These are phyloP conservation scores for Wickerhamomyces subpelliculosus DNA, from an alignment of 805 yeast genomes.

Conservation along the genomic window DNA sequence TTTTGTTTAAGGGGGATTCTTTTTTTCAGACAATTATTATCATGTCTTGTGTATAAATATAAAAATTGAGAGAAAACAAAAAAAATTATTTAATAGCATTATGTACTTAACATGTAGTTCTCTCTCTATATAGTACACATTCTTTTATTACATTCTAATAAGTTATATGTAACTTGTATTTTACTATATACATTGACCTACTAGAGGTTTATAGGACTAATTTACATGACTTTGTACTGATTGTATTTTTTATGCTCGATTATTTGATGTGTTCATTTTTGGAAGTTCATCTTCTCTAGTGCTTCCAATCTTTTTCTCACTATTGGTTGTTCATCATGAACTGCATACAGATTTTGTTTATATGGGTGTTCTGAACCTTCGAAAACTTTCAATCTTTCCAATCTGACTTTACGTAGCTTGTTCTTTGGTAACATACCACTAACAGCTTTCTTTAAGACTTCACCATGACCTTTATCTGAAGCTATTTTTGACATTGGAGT, in stretches of 20 bases:
- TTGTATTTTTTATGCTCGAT: not conserved
- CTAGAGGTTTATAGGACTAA: too few relatives aligned
- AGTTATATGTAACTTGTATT: too few relatives aligned
- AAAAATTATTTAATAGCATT: too few relatives aligned
- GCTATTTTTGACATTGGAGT: slow-evolving; percentile 74
- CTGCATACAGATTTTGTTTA: slow-evolving; percentile 73
- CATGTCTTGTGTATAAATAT: too few relatives aligned
- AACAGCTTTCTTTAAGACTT: slow-evolving; percentile 79
- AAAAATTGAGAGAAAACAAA: too few relatives aligned
- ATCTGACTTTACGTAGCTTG: slow-evolving; percentile 66
- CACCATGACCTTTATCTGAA: slow-evolving; percentile 81
- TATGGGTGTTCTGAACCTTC: slow-evolving; percentile 91
- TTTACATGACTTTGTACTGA: too few relatives aligned
- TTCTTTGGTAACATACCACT: slow-evolving; percentile 96
- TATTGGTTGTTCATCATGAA: slow-evolving; percentile 66
- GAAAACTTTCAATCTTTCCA: slow-evolving; percentile 77
- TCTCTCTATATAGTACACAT: too few relatives aligned
- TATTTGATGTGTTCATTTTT: not conserved
- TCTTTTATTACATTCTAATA: too few relatives aligned
- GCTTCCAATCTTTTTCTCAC: slow-evolving; percentile 36
- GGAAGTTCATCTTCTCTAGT: slow-evolving; percentile 2
- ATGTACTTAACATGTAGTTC: too few relatives aligned
- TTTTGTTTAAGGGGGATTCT: too few relatives aligned
- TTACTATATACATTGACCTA: too few relatives aligned
- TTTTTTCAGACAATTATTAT: too few relatives aligned